phyloP scores from a whole-genome alignment of 805 yeast species.

The Saccharomycopsis fermentans region DNA sequence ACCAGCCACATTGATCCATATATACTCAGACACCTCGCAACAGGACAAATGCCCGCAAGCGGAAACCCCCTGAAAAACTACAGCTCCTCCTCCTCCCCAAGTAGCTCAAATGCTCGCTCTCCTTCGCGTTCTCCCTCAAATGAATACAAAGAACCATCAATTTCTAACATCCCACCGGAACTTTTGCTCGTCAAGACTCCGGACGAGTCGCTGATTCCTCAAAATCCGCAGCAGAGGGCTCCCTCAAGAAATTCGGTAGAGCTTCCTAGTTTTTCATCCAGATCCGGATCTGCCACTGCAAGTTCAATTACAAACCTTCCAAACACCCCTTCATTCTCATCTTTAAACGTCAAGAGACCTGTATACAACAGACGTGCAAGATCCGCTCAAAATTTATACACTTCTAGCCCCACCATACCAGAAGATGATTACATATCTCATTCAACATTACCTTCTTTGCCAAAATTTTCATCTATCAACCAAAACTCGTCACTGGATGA shows the following conservation, averaged over 20 bases:
- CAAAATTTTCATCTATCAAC: conserved; percentile 6
- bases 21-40: background rate
- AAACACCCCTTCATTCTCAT: background rate
- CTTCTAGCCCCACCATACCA: conserved; percentile 7
- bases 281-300: background rate
- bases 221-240: background rate
- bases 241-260: background rate
- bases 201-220: background rate
- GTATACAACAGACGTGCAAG: conserved; percentile 2
- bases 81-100: background rate
- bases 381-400: conserved; percentile 6
- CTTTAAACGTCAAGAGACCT: background rate
- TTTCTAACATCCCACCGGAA: background rate
- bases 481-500: background rate
- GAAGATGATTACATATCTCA: conserved; percentile 11
- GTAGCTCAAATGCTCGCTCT: background rate
- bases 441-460: conserved; percentile 5
- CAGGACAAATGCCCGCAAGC: background rate
- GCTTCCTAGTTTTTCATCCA: background rate
- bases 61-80: background rate
- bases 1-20: too few species aligned
- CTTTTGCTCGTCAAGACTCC: background rate
- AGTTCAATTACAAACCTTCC: background rate
- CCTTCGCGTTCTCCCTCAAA: background rate
- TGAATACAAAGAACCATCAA: background rate